Evolutionary conservation across 1,284 basidiomycete species (phyloP).

Genomic region (Naganishia liquefaciens): DNA sequence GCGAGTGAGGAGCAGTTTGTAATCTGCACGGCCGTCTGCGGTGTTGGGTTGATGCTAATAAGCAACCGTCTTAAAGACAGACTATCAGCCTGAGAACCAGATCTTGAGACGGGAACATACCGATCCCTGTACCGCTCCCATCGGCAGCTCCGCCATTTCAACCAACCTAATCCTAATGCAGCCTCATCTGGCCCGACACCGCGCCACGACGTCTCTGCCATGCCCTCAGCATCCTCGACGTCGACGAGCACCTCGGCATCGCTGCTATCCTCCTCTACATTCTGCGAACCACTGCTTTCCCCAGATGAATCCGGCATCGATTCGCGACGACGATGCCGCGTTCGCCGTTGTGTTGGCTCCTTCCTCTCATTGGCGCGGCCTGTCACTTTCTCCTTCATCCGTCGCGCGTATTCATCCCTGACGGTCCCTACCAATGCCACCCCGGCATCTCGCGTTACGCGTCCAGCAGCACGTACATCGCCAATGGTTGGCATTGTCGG

Average conservation of each 20-base stretch:
- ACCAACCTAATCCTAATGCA: conserved; percentile 11
- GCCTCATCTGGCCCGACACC: conserved; percentile 6
- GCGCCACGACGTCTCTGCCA: conserved; percentile 13
- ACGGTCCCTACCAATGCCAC: conserved; percentile 14
- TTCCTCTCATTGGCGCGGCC: too few relatives aligned
- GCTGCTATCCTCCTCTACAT: not conserved
- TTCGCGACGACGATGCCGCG: not conserved
- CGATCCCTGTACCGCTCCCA: conserved; percentile 13
- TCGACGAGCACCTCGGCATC: conserved; percentile 15
- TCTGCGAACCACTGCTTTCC: not conserved
- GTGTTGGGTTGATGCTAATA: conserved; percentile 11
- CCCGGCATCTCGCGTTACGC: conserved; percentile 12
- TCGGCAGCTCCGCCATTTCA: conserved; percentile 19
- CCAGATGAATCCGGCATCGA: not conserved
- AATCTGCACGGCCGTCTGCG: conserved; percentile 14
- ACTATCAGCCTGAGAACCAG: not conserved
- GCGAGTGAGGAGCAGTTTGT: conserved; percentile 1
- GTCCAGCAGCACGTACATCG: conserved; percentile 13
- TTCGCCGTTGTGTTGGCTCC: not conserved
- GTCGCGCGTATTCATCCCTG: conserved; percentile 9
- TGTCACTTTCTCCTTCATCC: not conserved
- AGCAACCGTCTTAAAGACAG: conserved; percentile 4
- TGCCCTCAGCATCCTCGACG: conserved; percentile 11
- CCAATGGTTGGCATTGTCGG: conserved; percentile 3
- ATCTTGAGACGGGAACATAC: not conserved